Evolutionary conservation across 2,329 filamentous ascomycete genomes (phyloP).

Genomic region (Aspergillus arachidicola): DNA sequence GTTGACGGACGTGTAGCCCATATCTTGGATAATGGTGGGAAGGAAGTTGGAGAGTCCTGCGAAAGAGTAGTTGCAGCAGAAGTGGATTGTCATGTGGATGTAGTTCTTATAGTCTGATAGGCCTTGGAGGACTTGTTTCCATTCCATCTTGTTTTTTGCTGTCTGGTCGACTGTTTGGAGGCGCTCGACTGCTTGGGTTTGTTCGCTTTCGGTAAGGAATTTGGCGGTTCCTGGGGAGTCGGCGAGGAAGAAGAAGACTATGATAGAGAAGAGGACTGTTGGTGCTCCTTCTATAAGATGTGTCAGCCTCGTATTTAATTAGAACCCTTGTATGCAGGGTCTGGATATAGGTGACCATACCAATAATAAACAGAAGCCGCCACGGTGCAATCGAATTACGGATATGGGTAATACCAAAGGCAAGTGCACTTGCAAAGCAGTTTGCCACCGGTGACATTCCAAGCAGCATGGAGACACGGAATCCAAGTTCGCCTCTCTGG

Average conservation of each 20-base stretch:
- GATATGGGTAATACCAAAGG: slow-evolving; percentile 39
- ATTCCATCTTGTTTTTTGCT: slow-evolving; percentile 28
- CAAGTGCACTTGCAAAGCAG: slow-evolving; percentile 43
- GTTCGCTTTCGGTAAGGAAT: slow-evolving; percentile 48
- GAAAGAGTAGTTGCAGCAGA: slow-evolving; percentile 43
- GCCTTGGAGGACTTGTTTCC: slow-evolving; percentile 38
- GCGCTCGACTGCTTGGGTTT: slow-evolving; percentile 54
- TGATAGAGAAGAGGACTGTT: slow-evolving; percentile 43
- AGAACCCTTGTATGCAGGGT: no score
- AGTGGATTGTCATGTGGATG: slow-evolving; percentile 41
- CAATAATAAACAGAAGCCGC: slow-evolving; percentile 53
- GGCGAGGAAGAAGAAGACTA: slow-evolving; percentile 48
- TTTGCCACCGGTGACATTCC: slow-evolving; percentile 43
- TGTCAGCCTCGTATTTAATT: not conserved
- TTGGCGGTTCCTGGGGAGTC: slow-evolving; percentile 48
- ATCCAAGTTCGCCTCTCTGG: slow-evolving; percentile 51
- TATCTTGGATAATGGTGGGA: slow-evolving; percentile 44
- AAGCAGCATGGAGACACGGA: slow-evolving; percentile 52
- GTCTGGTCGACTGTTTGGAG: slow-evolving; percentile 34
- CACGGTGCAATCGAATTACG: slow-evolving; percentile 30
- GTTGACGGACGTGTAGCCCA: slow-evolving; percentile 44
- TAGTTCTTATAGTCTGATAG: slow-evolving; percentile 43
- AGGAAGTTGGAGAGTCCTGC: slow-evolving; percentile 46
- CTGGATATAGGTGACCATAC: slow-evolving; percentile 16
- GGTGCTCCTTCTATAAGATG: slow-evolving; percentile 38